These are phyloP conservation scores for Suhomyces wounanorum DNA, from an alignment of 1,139 yeast genomes.

Conservation along the genomic window DNA sequence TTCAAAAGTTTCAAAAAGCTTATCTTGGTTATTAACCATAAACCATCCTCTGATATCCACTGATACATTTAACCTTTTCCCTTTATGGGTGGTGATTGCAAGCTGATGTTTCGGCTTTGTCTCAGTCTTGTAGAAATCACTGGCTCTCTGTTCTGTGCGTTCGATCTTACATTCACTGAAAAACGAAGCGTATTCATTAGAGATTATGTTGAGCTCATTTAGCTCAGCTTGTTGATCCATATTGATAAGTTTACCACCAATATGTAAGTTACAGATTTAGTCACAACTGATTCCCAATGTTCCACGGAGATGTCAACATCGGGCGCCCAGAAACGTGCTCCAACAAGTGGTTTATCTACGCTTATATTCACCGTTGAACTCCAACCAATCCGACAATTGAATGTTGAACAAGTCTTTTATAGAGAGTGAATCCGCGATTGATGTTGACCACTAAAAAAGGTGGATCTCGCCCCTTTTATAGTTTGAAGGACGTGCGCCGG, in stretches of 20 bases:
- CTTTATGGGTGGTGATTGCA: constrained; percentile 25
- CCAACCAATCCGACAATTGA: constrained; percentile 21
- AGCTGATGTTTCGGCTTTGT: constrained; percentile 8
- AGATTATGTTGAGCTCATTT: constrained; percentile 28
- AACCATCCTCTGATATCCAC: constrained; percentile 43
- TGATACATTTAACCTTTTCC: constrained; percentile 22
- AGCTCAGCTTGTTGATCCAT: constrained; percentile 20
- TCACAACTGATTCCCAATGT: constrained; percentile 60
- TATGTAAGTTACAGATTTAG: constrained; percentile 31
- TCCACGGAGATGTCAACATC: constrained; percentile 51
- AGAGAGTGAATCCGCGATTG: constrained; percentile 51
- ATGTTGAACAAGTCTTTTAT: constrained; percentile 24
- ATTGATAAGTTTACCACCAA: constrained; percentile 2
- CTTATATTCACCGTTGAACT: constrained; percentile 30
- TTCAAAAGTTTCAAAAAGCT: constrained; percentile 25
- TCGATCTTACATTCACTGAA: constrained; percentile 27
- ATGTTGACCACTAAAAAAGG: constrained; percentile 32
- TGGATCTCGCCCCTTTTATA: neutral
- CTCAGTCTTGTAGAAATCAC: constrained; percentile 1
- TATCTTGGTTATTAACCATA: constrained; percentile 5
- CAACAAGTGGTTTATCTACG: constrained; percentile 42
- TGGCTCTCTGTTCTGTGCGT: neutral
- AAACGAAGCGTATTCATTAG: constrained; percentile 30
- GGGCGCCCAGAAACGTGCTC: constrained; percentile 64
- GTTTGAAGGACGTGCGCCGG: constrained; percentile 5